A percentile compares a stretch with the other conserved stretches of the same genome.
phyloP scores from a whole-genome alignment of 2,329 filamentous ascomycete genomes.

The Corniculantispora saksenae region DNA sequence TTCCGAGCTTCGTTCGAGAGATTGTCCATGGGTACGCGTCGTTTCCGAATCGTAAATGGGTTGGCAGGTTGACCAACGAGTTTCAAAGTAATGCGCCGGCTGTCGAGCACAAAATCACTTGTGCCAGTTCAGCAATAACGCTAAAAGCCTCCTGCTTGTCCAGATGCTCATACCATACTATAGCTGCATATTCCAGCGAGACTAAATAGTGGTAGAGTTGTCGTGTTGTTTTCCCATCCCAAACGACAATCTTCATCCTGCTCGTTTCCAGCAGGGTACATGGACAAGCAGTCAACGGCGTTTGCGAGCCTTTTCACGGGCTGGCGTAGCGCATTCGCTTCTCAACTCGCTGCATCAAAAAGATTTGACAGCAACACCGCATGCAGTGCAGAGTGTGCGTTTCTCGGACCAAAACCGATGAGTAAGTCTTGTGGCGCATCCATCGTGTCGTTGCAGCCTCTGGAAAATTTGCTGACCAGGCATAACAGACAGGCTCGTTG shows the following conservation, averaged over 20 bases:
- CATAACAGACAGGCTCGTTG: slow-evolving; percentile 27
- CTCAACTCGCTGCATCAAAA: slow-evolving; percentile 11
- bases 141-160: slow-evolving; percentile 7
- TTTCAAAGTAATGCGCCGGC: slow-evolving; percentile 5
- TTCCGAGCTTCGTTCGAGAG: slow-evolving; percentile 34
- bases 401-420: slow-evolving; percentile 20
- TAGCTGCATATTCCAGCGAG: background rate
- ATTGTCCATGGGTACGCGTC: slow-evolving; percentile 28
- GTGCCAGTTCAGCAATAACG: slow-evolving; percentile 1
- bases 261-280: background rate
- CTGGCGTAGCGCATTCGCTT: slow-evolving; percentile 3
- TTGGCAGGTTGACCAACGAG: slow-evolving; percentile 5
- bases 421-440: slow-evolving; percentile 18
- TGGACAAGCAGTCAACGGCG: slow-evolving; percentile 10
- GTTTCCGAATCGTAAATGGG: slow-evolving; percentile 7
- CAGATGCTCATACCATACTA: background rate
- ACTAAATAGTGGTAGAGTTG: background rate
- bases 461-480: slow-evolving; percentile 54
- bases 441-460: slow-evolving; percentile 12
- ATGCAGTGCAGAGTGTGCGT: slow-evolving; percentile 12
- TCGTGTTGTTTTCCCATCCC: slow-evolving; percentile 4
- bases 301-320: slow-evolving; percentile 5
- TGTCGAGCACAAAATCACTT: slow-evolving; percentile 14
- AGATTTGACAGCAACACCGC: slow-evolving; percentile 17
- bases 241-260: background rate